Percentiles rank a stretch among this genome's conserved stretches.
These are phyloP conservation scores for Fraxinus latifolia DNA, from an alignment of 305 asterid species.

Conservation along the genomic window DNA sequence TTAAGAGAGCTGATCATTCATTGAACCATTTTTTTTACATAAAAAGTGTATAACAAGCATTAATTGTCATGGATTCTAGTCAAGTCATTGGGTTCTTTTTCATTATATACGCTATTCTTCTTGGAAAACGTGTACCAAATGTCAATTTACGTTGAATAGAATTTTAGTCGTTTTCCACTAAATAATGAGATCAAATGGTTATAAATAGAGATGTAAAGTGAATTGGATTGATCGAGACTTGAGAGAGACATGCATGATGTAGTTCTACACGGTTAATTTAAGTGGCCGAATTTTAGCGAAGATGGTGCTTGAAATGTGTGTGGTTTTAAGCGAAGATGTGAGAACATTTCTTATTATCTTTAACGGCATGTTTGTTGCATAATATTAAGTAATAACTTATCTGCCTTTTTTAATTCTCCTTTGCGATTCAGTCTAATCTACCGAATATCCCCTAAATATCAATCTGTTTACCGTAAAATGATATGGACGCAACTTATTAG, in stretches of 20 bases:
- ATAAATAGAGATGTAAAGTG: background rate
- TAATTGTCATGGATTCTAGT: slow-evolving; percentile 5
- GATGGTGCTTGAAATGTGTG: background rate
- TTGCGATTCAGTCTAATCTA: background rate
- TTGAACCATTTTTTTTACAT: slow-evolving; percentile 24
- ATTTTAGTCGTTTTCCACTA: background rate
- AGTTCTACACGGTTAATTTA: background rate
- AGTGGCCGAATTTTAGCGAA: background rate
- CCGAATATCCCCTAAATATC: background rate
- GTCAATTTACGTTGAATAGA: background rate
- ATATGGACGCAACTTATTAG: background rate
- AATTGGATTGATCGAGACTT: background rate
- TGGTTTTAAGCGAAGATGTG: background rate
- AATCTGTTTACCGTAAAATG: background rate
- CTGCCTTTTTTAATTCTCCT: background rate
- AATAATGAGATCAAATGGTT: background rate
- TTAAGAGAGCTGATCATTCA: slow-evolving; percentile 6
- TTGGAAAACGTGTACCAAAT: background rate
- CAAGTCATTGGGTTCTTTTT: background rate
- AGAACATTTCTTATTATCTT: background rate
- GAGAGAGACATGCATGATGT: background rate
- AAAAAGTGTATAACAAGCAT: background rate
- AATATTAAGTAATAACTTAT: background rate
- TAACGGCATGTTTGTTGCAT: background rate
- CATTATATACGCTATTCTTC: background rate